These are phyloP conservation scores for Sphaerulina vaccinii DNA, from an alignment of 2,329 filamentous ascomycete genomes.

Conservation along the genomic window DNA sequence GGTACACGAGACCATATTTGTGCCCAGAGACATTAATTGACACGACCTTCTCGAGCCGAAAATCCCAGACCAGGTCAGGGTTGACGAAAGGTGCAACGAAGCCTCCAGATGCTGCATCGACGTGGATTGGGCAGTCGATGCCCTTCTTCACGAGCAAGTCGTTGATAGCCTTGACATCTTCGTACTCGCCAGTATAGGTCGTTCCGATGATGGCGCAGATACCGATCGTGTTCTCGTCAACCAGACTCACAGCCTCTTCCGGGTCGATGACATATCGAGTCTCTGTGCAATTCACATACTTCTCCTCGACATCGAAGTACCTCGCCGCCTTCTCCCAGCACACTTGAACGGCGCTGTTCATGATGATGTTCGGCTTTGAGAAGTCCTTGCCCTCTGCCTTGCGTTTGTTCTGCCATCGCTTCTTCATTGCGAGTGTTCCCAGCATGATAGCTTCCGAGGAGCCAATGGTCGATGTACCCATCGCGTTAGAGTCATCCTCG, in stretches of 20 bases:
- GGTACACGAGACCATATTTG: conserved; percentile 80
- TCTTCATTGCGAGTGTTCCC: conserved; percentile 87
- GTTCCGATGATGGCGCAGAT: conserved; percentile 90
- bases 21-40: conserved; percentile 94
- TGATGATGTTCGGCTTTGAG: conserved; percentile 85
- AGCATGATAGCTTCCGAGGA: conserved; percentile 88
- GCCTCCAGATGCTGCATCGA: conserved; percentile 87
- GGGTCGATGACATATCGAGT: conserved; percentile 65
- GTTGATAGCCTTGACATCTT: conserved; percentile 89
- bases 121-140: conserved; percentile 83
- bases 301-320: conserved; percentile 77
- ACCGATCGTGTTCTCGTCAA: conserved; percentile 76
- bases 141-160: conserved; percentile 74
- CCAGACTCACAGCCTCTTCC: conserved; percentile 58
- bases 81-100: conserved; percentile 91
- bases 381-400: conserved; percentile 77
- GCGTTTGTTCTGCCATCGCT: conserved; percentile 84
- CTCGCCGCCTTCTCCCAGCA: conserved; percentile 82
- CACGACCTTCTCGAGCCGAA: conserved; percentile 81
- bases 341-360: conserved; percentile 94
- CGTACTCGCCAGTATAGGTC: conserved; percentile 94
- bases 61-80: conserved; percentile 85
- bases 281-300: conserved; percentile 65
- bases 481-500: conserved; percentile 59
- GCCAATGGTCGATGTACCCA: conserved; percentile 86